A percentile compares a stretch with the other conserved stretches of the same genome.
phyloP scores from a whole-genome alignment of 2,329 filamentous ascomycete species.

The Ophiosphaerella korrae region DNA sequence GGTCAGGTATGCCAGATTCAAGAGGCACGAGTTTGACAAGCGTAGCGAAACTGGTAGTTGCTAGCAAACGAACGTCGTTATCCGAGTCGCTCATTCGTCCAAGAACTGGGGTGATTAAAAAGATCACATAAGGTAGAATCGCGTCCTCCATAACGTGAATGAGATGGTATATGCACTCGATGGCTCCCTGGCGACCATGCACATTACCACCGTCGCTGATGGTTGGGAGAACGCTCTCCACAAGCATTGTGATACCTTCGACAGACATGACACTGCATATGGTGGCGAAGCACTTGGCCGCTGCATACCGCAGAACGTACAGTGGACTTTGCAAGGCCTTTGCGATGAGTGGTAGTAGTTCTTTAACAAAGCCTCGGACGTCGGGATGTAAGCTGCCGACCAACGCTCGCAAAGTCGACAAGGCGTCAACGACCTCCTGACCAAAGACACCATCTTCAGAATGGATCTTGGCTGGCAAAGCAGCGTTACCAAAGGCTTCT shows the following conservation, averaged over 20 bases:
- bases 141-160: conserved; percentile 98
- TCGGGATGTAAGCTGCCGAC: conserved; percentile 83
- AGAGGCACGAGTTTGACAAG: conserved; percentile 95
- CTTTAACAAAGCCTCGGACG: conserved; percentile 79
- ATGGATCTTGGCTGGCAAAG: conserved; percentile 72
- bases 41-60: conserved; percentile 95
- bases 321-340: conserved; percentile 86
- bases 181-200: conserved; percentile 87
- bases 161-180: conserved; percentile 93
- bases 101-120: conserved; percentile 95
- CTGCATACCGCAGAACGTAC: conserved; percentile 93
- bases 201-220: conserved; percentile 91
- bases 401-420: conserved; percentile 90
- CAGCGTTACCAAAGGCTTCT: conserved; percentile 71
- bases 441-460: conserved; percentile 77
- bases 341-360: conserved; percentile 82
- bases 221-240: conserved; percentile 88
- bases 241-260: conserved; percentile 92
- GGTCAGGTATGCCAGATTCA: conserved; percentile 96
- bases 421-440: conserved; percentile 89
- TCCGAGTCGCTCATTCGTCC: conserved; percentile 99
- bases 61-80: conserved; percentile 89
- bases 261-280: conserved; percentile 96
- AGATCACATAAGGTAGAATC: conserved; percentile 97
- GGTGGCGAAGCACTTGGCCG: conserved; percentile 95